A percentile compares a stretch with the other conserved stretches of the same genome.
Conservation (phyloP, 768 basidiomycete genomes). For the Neoboletus magnificus region DNA sequence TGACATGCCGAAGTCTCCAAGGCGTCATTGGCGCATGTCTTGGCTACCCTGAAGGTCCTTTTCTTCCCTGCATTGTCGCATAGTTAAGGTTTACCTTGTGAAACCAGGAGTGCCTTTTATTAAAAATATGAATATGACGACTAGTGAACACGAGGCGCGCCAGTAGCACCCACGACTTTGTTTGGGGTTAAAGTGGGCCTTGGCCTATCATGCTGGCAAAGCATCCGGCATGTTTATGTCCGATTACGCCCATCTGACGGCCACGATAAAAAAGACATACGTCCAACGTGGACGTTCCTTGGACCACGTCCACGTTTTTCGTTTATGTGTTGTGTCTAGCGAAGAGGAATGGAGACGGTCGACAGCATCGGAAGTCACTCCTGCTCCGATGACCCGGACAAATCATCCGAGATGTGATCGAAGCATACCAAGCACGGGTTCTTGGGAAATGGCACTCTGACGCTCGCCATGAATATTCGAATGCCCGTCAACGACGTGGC, state of each 20-base stretch:
- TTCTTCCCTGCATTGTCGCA: slow-evolving; percentile 11
- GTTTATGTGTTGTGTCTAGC: background rate
- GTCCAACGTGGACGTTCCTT: background rate
- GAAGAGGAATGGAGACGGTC: background rate
- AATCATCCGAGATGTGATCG: slow-evolving; percentile 9
- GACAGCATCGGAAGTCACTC: background rate
- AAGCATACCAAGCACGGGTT: background rate
- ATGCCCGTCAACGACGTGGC: background rate
- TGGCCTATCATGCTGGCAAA: slow-evolving; percentile 1
- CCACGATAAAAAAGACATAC: background rate
- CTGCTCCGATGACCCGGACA: background rate
- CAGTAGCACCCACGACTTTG: slow-evolving; percentile 24
- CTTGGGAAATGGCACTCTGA: background rate
- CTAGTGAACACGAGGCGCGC: slow-evolving; percentile 26
- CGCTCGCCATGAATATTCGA: background rate
- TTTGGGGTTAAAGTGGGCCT: slow-evolving; percentile 21
- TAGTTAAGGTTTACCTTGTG: slow-evolving; percentile 21
- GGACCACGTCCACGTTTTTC: background rate
- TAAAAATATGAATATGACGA: slow-evolving; percentile 2
- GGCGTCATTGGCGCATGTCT: slow-evolving; percentile 13
- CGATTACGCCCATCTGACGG: slow-evolving; percentile 1
- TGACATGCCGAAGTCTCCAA: slow-evolving; percentile 15
- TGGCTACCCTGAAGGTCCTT: slow-evolving; percentile 12
- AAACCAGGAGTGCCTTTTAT: slow-evolving; percentile 6
- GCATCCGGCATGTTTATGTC: background rate